Conservation (phyloP, 495 filamentous ascomycete species). For the Chaetomium cochliodes region DNA sequence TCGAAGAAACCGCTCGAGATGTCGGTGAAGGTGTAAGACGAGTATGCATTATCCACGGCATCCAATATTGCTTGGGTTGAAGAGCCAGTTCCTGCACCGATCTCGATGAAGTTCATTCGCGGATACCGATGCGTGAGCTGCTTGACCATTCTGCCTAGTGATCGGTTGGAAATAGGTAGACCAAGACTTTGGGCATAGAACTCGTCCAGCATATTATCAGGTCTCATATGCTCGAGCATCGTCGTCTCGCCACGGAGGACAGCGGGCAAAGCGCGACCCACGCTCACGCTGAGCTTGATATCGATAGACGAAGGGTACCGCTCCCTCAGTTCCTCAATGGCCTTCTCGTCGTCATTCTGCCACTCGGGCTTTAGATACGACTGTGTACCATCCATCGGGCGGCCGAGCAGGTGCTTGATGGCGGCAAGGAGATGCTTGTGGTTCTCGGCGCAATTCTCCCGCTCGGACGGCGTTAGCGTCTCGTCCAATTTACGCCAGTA, state of each 20-base stretch:
- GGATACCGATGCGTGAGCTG: not conserved
- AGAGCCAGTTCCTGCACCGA: not conserved
- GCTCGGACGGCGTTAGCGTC: not conserved
- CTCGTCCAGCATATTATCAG: not conserved
- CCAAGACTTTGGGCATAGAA: not conserved
- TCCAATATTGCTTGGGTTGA: not conserved
- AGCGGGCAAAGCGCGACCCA: not conserved
- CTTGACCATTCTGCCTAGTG: not conserved
- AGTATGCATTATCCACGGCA: not conserved
- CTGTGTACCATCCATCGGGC: not conserved
- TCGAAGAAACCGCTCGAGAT: not conserved
- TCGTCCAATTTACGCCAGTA: not conserved
- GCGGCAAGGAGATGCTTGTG: conserved; percentile 4
- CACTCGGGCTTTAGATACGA: conserved; percentile 5
- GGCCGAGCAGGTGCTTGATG: not conserved
- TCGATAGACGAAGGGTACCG: conserved; percentile 1
- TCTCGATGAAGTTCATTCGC: conserved; percentile 1
- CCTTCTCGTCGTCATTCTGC: not conserved
- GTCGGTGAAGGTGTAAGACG: conserved; percentile 6
- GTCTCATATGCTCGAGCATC: not conserved
- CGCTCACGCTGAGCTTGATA: conserved; percentile 6
- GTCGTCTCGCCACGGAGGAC: not conserved
- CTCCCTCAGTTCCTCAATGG: not conserved
- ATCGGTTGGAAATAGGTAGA: not conserved
- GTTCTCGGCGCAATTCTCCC: not conserved